Percentiles rank a stretch among this genome's conserved stretches.
Evolutionary conservation across 495 filamentous ascomycete species (phyloP).

Genomic region (Pyrenula aspistea): DNA sequence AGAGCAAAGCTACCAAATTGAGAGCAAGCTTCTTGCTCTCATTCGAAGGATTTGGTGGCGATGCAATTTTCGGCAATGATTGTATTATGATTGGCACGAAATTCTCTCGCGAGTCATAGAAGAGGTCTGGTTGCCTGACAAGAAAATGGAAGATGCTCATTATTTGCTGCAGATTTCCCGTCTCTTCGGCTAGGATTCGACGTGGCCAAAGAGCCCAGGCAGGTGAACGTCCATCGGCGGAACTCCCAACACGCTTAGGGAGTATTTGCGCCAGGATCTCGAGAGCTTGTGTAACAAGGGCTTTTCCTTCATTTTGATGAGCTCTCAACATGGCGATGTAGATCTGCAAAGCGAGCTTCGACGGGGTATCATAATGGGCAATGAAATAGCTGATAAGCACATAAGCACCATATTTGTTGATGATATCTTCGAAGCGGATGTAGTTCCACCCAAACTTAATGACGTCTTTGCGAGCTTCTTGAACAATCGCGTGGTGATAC

Average conservation of each 20-base stretch:
- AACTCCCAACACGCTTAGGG: constrained; percentile 45
- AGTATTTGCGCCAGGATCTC: constrained; percentile 90
- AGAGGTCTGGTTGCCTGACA: constrained; percentile 81
- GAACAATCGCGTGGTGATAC: constrained; percentile 71
- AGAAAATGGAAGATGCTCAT: constrained; percentile 96
- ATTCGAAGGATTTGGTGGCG: constrained; percentile 72
- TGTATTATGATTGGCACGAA: constrained; percentile 81
- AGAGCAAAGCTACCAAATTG: constrained; percentile 78
- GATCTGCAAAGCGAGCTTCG: constrained; percentile 90
- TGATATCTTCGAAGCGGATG: constrained; percentile 91
- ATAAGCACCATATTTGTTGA: constrained; percentile 98
- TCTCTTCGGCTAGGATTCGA: constrained; percentile 86
- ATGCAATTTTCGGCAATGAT: constrained; percentile 77
- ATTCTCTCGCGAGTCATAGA: constrained; percentile 88
- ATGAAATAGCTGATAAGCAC: constrained; percentile 97
- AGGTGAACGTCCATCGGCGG: constrained; percentile 46
- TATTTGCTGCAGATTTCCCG: constrained; percentile 91
- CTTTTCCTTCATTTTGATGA: constrained; percentile 86
- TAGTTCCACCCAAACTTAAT: constrained; percentile 99
- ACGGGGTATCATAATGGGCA: constrained; percentile 87
- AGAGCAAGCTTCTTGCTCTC: constrained; percentile 89
- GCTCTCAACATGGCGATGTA: constrained; percentile 84
- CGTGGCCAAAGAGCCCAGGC: constrained; percentile 87
- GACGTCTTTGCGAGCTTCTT: constrained; percentile 91
- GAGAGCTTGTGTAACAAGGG: constrained; percentile 84